Evolutionary conservation across 257 asterid species (phyloP).

Genomic region (Solanum appendiculatum): DNA sequence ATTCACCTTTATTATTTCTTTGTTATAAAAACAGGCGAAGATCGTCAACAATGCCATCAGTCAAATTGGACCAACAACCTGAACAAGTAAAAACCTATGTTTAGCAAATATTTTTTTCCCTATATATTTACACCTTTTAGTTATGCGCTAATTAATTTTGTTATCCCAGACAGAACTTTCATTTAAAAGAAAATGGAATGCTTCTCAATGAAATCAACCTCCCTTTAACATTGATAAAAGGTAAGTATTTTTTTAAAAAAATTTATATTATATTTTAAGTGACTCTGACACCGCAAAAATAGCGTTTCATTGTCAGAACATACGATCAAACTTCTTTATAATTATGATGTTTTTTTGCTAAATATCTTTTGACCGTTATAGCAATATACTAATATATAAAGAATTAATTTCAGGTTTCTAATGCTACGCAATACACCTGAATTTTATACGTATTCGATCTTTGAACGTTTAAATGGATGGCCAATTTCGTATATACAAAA

Average conservation of each 20-base stretch:
- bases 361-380: rapidly evolving
- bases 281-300: not conserved
- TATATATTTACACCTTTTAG: not conserved
- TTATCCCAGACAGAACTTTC: slow-evolving; percentile 31
- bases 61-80: not conserved
- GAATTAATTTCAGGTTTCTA: slow-evolving; percentile 15
- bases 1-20: not conserved
- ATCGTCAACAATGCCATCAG: too few relatives aligned
- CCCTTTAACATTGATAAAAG: slow-evolving; percentile 56
- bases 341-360: rapidly evolving
- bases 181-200: slow-evolving; percentile 31
- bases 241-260: not conserved
- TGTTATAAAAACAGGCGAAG: not conserved
- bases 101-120: not conserved
- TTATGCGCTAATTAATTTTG: not conserved
- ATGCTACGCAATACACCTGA: slow-evolving; percentile 35
- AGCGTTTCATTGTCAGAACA: too few relatives aligned
- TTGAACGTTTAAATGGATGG: slow-evolving; percentile 30
- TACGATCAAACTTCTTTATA: not conserved
- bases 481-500: slow-evolving; percentile 28
- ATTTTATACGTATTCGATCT: slow-evolving; percentile 37
- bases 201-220: slow-evolving; percentile 3
- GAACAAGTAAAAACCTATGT: not conserved
- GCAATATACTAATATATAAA: not conserved
- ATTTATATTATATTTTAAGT: not conserved